Conservation (phyloP, 1,139 yeast genomes). For the Keqinozyma sinolaborantium region DNA sequence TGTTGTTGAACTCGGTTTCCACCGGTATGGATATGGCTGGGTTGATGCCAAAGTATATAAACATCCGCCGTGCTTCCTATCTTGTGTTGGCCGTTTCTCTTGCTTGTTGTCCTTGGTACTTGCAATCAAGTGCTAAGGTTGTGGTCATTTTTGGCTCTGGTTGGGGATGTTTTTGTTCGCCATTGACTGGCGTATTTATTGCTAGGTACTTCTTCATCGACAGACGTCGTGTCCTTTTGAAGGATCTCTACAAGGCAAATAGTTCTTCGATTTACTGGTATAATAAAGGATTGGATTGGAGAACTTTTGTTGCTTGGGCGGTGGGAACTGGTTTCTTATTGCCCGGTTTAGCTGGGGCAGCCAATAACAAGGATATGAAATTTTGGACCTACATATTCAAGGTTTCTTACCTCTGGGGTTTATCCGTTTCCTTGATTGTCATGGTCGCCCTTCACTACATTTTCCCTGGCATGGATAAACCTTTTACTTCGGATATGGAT, state of each 20-base stretch:
- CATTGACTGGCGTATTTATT: slow-evolving; percentile 12
- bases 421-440: slow-evolving; percentile 7
- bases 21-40: slow-evolving; percentile 28
- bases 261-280: slow-evolving; percentile 14
- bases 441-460: slow-evolving; percentile 7
- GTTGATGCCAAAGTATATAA: slow-evolving; percentile 24
- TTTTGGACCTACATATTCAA: slow-evolving; percentile 12
- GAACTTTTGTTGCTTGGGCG: slow-evolving; percentile 23
- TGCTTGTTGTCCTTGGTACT: slow-evolving; percentile 14
- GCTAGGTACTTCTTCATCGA: slow-evolving; percentile 12
- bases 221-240: slow-evolving; percentile 8
- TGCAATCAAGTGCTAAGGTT: slow-evolving; percentile 13
- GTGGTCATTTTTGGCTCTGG: slow-evolving; percentile 8
- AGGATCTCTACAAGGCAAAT: slow-evolving; percentile 10
- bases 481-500: slow-evolving; percentile 2
- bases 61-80: slow-evolving; percentile 20
- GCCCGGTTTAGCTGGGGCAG: slow-evolving; percentile 4
- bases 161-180: slow-evolving; percentile 10
- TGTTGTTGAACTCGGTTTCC: slow-evolving; percentile 20
- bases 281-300: slow-evolving; percentile 30
- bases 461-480: slow-evolving; percentile 8
- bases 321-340: slow-evolving; percentile 6
- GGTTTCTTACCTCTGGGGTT: slow-evolving; percentile 10
- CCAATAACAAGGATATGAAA: slow-evolving; percentile 3
- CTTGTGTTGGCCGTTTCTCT: slow-evolving; percentile 10